Evolutionary conservation across 495 filamentous ascomycete species (phyloP).

Genomic region (Hypoxylon subgilvum): DNA sequence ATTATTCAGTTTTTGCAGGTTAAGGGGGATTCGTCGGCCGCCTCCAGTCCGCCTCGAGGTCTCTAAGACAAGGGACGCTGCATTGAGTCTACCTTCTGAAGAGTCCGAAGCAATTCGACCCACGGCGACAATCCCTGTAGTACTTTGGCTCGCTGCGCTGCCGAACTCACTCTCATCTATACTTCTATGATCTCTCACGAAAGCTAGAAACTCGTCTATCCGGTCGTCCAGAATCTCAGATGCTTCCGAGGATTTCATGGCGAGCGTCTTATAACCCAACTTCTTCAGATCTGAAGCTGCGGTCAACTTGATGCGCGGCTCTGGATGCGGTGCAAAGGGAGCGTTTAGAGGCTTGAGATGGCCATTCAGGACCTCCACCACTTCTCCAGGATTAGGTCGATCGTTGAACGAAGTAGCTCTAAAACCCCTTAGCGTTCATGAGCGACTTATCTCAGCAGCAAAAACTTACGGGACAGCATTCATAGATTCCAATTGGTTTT

Average conservation of each 20-base stretch:
- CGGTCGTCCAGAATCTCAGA: conserved; percentile 93
- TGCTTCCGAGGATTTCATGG: conserved; percentile 89
- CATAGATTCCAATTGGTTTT: conserved; percentile 49
- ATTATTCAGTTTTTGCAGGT: conserved; percentile 68
- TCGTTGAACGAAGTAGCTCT: conserved; percentile 68
- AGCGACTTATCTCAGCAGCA: neutral
- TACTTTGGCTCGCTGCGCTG: conserved; percentile 81
- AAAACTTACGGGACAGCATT: conserved; percentile 48
- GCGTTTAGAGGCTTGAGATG: conserved; percentile 72
- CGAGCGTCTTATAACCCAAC: conserved; percentile 86
- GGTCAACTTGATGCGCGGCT: conserved; percentile 79
- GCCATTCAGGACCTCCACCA: conserved; percentile 79
- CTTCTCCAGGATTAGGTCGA: conserved; percentile 77
- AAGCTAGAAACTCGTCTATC: conserved; percentile 81
- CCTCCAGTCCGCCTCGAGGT: conserved; percentile 84
- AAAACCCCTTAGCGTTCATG: conserved; percentile 22
- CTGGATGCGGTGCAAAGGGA: conserved; percentile 71
- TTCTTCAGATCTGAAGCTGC: conserved; percentile 87
- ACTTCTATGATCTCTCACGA: conserved; percentile 75
- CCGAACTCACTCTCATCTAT: conserved; percentile 85
- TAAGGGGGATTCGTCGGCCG: conserved; percentile 79
- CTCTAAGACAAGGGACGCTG: conserved; percentile 83
- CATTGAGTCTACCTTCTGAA: conserved; percentile 80
- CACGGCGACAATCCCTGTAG: conserved; percentile 84
- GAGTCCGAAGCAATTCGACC: conserved; percentile 89